These are phyloP conservation scores for Penstemon barbatus DNA, from an alignment of 257 asterid species.

Conservation along the genomic window DNA sequence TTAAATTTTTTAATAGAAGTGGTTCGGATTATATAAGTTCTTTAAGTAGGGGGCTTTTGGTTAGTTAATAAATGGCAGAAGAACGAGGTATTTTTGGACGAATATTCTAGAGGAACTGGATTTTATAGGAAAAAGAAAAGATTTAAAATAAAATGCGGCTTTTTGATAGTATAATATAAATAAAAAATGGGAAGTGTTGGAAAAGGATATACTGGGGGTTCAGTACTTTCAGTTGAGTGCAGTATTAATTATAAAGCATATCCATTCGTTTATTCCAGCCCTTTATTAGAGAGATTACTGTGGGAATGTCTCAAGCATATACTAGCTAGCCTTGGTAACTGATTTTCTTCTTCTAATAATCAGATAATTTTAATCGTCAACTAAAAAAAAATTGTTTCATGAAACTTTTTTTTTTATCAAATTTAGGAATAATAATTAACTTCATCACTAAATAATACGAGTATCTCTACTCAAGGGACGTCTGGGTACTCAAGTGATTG, in stretches of 20 bases:
- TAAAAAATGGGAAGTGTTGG: slow-evolving; percentile 8
- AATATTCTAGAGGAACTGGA: slow-evolving; percentile 38
- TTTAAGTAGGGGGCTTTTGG: too few relatives aligned
- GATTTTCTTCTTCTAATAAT: too few relatives aligned
- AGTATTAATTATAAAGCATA: slow-evolving; percentile 39
- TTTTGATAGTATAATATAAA: background rate
- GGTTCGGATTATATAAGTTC: background rate
- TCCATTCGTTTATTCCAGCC: slow-evolving; percentile 42
- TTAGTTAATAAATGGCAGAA: slow-evolving; percentile 21
- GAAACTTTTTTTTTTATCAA: too few relatives aligned
- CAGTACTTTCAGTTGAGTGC: slow-evolving; percentile 1
- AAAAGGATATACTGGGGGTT: slow-evolving; percentile 43
- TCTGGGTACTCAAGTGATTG: too few relatives aligned
- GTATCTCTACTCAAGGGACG: too few relatives aligned
- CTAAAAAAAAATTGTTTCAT: too few relatives aligned
- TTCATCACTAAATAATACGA: too few relatives aligned
- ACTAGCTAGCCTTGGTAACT: too few relatives aligned
- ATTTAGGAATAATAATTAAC: too few relatives aligned
- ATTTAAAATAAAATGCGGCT: background rate
- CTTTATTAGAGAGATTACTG: too few relatives aligned
- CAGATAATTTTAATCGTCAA: too few relatives aligned
- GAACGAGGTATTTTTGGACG: slow-evolving; percentile 34
- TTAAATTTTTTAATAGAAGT: background rate
- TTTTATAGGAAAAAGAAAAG: background rate
- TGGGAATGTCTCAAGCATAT: too few relatives aligned